Evolutionary conservation across 441 rosid species (phyloP).

Genomic region (Aleurites moluccanus): DNA sequence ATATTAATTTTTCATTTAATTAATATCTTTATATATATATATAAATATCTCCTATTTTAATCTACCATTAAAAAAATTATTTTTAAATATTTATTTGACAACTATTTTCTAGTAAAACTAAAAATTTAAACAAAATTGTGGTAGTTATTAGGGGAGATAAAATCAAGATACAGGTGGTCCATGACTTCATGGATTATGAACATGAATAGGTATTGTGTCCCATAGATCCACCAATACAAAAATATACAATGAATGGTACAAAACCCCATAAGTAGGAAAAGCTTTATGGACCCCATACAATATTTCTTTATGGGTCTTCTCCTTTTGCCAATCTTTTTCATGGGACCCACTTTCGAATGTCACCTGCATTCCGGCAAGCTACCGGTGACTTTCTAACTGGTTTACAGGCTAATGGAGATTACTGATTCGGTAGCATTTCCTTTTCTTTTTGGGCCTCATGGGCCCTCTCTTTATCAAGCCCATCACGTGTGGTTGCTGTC

Average conservation of each 20-base stretch:
- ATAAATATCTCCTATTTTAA: too few relatives aligned
- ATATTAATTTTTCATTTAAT: too few relatives aligned
- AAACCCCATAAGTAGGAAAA: conserved; percentile 17
- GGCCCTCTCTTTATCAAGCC: conserved; percentile 25
- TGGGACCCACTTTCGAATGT: conserved; percentile 24
- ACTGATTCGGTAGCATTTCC: not conserved
- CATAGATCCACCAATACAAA: not conserved
- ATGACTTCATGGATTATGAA: not conserved
- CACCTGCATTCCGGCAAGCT: conserved; percentile 28
- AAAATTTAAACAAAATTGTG: not conserved
- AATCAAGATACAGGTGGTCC: conserved; percentile 24
- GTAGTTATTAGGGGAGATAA: conserved; percentile 5
- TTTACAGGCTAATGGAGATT: too few relatives aligned
- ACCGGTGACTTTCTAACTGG: conserved; percentile 16
- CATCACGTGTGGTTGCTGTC: conserved; percentile 38
- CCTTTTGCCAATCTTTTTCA: not conserved
- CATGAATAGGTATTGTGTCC: not conserved
- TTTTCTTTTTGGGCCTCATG: conserved; percentile 12
- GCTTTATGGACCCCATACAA: conserved; percentile 14
- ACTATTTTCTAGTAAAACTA: not conserved
- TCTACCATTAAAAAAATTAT: too few relatives aligned
- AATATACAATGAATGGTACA: not conserved
- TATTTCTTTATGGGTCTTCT: not conserved
- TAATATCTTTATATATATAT: too few relatives aligned
- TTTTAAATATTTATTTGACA: too few relatives aligned